These are phyloP conservation scores for Dujonia santamariae DNA, from an alignment of 1,139 yeast species.

Conservation along the genomic window DNA sequence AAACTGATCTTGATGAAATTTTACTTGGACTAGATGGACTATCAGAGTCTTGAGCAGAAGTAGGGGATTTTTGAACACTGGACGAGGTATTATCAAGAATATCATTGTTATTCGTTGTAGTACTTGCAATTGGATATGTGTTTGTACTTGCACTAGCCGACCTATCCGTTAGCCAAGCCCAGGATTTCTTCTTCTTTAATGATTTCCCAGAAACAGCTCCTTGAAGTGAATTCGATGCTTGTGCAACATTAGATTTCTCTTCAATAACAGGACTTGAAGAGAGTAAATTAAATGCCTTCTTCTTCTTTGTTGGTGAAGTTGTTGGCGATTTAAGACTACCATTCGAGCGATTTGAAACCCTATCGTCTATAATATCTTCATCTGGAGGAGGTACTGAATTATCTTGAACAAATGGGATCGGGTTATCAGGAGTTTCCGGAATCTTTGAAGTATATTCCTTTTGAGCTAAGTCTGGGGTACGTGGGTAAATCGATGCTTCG, in stretches of 20 bases:
- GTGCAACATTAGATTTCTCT: background rate
- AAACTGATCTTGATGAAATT: slow-evolving; percentile 29
- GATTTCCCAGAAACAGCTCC: slow-evolving; percentile 16
- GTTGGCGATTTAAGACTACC: slow-evolving; percentile 1
- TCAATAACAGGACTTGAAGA: slow-evolving; percentile 1
- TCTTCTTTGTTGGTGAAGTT: slow-evolving; percentile 4
- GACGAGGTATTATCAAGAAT: too few relatives aligned
- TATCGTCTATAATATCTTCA: background rate
- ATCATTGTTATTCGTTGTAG: slow-evolving; percentile 4
- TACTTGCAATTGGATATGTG: slow-evolving; percentile 24
- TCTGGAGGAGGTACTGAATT: background rate
- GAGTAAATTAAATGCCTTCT: slow-evolving; percentile 2
- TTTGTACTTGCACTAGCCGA: too few relatives aligned
- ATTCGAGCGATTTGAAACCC: background rate
- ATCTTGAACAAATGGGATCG: background rate
- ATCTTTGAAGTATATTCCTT: background rate
- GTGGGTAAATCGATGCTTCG: too few relatives aligned
- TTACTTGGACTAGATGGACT: slow-evolving; percentile 4
- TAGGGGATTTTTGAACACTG: background rate
- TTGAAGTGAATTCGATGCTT: slow-evolving; percentile 5
- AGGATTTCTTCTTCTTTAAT: slow-evolving; percentile 35
- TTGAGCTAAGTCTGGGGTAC: too few relatives aligned
- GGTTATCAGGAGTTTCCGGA: background rate
- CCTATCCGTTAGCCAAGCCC: slow-evolving; percentile 42
- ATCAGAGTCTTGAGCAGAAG: background rate